Evolutionary conservation across 1,284 basidiomycete genomes (phyloP).

Genomic region (Peniophora sp.): DNA sequence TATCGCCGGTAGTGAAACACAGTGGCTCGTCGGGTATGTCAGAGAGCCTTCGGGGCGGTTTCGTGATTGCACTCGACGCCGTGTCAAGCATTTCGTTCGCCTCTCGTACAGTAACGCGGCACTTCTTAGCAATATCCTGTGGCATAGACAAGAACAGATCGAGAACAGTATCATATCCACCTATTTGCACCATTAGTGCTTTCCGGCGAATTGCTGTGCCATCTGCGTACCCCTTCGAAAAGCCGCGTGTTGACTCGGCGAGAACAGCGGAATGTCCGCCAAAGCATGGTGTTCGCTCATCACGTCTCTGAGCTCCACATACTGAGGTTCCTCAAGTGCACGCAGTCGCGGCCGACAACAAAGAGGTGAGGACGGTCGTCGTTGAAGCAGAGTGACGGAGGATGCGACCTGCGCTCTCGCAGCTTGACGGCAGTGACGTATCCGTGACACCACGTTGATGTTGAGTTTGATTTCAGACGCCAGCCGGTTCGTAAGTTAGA

Average conservation of each 20-base stretch:
- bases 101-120: constrained; percentile 39
- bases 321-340: too few species aligned
- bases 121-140: constrained; percentile 45
- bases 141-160: constrained; percentile 43
- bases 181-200: not conserved
- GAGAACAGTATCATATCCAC: constrained; percentile 15
- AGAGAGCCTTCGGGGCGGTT: constrained; percentile 27
- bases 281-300: not conserved
- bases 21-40: constrained; percentile 29
- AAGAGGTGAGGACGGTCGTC: too few species aligned
- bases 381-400: too few species aligned
- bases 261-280: not conserved
- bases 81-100: constrained; percentile 39
- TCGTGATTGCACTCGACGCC: constrained; percentile 32
- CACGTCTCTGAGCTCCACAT: too few species aligned
- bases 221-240: not conserved
- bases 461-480: too few species aligned
- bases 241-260: not conserved
- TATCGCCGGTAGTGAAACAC: constrained; percentile 64
- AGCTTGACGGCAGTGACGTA: too few species aligned
- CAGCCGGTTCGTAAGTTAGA: too few species aligned
- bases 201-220: not conserved
- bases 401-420: too few species aligned
- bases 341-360: too few species aligned
- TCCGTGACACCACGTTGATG: too few species aligned